These are phyloP conservation scores for Grosmannia clavigera DNA, from an alignment of 2,329 filamentous ascomycete species.

Conservation along the genomic window DNA sequence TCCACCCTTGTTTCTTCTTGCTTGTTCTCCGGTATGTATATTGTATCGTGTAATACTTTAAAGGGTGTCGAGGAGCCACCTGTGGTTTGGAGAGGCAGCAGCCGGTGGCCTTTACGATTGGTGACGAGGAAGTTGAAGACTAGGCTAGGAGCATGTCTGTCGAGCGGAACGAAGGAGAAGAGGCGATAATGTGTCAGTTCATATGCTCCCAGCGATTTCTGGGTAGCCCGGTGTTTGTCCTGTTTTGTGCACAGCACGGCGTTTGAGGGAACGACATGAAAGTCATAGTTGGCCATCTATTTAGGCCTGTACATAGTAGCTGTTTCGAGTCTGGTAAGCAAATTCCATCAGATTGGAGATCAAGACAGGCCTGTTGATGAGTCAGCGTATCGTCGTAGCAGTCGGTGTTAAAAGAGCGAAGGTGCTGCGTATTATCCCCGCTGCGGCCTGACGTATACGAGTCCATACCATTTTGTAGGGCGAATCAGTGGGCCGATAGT, in stretches of 20 bases:
- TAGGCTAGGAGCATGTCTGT: not conserved
- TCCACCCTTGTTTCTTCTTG: not conserved
- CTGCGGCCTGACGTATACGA: not conserved
- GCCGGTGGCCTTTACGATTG: not conserved
- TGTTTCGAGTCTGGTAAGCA: not conserved
- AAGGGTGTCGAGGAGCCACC: not conserved
- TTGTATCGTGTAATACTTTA: not conserved
- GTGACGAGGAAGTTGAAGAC: not conserved
- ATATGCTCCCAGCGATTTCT: not conserved
- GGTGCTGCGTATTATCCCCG: not conserved
- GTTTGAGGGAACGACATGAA: not conserved
- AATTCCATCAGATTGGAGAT: not conserved
- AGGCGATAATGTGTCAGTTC: not conserved
- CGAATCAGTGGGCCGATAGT: not conserved
- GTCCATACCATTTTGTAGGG: no score
- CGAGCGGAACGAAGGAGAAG: not conserved
- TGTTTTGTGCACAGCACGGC: constrained; percentile 3
- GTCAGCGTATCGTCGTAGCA: not conserved
- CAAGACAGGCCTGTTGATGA: not conserved
- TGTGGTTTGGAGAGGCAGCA: not conserved
- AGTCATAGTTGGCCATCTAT: not conserved
- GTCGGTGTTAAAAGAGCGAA: not conserved
- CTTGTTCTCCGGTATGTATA: not conserved
- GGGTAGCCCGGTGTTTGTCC: not conserved
- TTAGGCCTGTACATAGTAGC: not conserved